These are phyloP conservation scores for Hypomontagnella submonticulosa DNA, from an alignment of 495 filamentous ascomycete genomes.

Conservation along the genomic window DNA sequence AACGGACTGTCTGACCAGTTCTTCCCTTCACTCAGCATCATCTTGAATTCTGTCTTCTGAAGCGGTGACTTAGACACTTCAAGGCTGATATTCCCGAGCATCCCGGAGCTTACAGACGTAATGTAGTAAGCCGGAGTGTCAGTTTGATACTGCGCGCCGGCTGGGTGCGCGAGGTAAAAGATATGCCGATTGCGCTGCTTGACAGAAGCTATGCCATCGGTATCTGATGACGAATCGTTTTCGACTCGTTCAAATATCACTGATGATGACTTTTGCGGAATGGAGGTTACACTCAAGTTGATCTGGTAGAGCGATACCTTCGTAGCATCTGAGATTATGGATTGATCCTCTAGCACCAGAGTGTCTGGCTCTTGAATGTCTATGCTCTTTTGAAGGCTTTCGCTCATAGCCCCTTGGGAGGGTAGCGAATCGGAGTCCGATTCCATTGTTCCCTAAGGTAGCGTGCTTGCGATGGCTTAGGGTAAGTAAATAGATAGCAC, in stretches of 20 bases:
- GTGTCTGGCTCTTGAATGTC: constrained; percentile 6
- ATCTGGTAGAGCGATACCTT: constrained; percentile 5
- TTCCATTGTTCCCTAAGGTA: constrained; percentile 2
- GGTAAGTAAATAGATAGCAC: no score
- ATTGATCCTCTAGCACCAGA: constrained; percentile 1
- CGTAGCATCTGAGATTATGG: constrained; percentile 1
- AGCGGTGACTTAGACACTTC: constrained; percentile 4
- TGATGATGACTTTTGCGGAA: constrained; percentile 6
- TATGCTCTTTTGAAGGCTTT: not conserved
- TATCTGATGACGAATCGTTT: not conserved
- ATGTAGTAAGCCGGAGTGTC: constrained; percentile 13
- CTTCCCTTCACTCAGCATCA: not conserved
- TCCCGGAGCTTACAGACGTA: constrained; percentile 5
- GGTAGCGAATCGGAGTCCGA: not conserved
- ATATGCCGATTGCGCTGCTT: constrained; percentile 1
- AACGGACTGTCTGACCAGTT: constrained; percentile 3
- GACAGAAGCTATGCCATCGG: not conserved
- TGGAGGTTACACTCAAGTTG: constrained; percentile 10
- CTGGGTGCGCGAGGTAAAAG: constrained; percentile 18
- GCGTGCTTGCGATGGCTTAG: not conserved
- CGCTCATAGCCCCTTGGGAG: not conserved
- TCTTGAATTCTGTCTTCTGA: constrained; percentile 11
- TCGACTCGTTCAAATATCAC: constrained; percentile 10
- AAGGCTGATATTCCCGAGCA: constrained; percentile 7
- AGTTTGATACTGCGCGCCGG: not conserved